A percentile compares a stretch with the other conserved stretches of the same genome.
Evolutionary conservation across 768 basidiomycete species (phyloP).

Genomic region (Phanerodontia chrysosporium): DNA sequence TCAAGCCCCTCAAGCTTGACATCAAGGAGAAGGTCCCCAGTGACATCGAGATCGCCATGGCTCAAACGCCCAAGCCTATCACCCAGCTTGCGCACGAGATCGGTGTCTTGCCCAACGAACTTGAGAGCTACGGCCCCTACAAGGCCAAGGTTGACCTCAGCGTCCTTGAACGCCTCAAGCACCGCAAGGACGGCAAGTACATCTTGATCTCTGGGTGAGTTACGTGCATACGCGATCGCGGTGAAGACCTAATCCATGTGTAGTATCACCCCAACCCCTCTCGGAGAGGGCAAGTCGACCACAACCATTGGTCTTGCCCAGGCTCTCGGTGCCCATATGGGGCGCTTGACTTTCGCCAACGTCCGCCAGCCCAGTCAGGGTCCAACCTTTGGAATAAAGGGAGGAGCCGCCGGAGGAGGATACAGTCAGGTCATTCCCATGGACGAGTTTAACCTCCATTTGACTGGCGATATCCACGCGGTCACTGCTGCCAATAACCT

Average conservation of each 20-base stretch:
- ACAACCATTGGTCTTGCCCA: constrained; percentile 97
- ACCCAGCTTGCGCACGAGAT: constrained; percentile 82
- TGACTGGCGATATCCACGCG: constrained; percentile 97
- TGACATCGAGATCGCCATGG: constrained; percentile 95
- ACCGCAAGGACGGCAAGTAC: constrained; percentile 92
- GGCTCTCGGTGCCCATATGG: constrained; percentile 91
- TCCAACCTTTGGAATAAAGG: constrained; percentile 98
- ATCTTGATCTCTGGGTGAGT: constrained; percentile 87
- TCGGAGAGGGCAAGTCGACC: constrained; percentile 98
- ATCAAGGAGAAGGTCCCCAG: constrained; percentile 86
- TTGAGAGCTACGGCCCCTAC: constrained; percentile 93
- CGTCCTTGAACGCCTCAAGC: constrained; percentile 77
- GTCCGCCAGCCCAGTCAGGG: constrained; percentile 98
- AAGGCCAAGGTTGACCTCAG: constrained; percentile 96
- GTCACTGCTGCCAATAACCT: constrained; percentile 97
- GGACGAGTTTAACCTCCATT: constrained; percentile 98
- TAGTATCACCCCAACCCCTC: constrained; percentile 92
- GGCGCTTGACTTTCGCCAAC: constrained; percentile 91
- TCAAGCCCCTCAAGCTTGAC: constrained; percentile 77
- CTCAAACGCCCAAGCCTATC: constrained; percentile 90
- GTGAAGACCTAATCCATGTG: neutral
- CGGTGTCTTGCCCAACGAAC: constrained; percentile 78
- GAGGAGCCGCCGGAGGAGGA: constrained; percentile 96
- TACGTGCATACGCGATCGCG: neutral
- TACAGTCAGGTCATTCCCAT: constrained; percentile 99